Evolutionary conservation across 2,329 filamentous ascomycete genomes (phyloP).

Genomic region (Nemania bipapillata): DNA sequence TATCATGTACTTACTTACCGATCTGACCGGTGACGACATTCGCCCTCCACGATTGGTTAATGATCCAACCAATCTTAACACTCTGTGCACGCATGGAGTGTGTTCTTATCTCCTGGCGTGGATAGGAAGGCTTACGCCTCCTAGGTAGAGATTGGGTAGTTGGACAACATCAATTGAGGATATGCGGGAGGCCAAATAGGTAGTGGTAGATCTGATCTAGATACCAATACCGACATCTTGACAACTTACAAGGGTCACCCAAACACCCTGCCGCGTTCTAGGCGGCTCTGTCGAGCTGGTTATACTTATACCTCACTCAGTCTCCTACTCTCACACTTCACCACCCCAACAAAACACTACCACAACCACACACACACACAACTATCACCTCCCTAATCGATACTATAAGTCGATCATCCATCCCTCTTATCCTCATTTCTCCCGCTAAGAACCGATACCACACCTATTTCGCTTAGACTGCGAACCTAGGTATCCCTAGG

Average conservation of each 20-base stretch:
- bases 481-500: not conserved
- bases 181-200: not conserved
- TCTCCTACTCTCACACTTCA: no score
- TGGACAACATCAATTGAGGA: not conserved
- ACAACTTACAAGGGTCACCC: not conserved
- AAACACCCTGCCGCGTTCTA: no score
- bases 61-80: conserved; percentile 9
- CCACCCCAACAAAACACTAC: conserved; percentile 5
- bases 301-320: no score
- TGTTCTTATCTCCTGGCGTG: conserved; percentile 23
- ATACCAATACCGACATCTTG: not conserved
- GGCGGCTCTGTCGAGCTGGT: not conserved
- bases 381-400: not conserved
- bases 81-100: not conserved
- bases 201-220: not conserved
- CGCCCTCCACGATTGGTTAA: conserved; percentile 1
- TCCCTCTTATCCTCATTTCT: not conserved
- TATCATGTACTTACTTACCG: not conserved
- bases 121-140: conserved; percentile 9
- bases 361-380: not conserved
- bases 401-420: not conserved
- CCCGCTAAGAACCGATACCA: not conserved
- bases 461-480: not conserved
- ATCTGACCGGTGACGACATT: not conserved
- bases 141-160: not conserved